Conservation (phyloP, 495 filamentous ascomycete species). For the Alectoria sarmentosa region DNA sequence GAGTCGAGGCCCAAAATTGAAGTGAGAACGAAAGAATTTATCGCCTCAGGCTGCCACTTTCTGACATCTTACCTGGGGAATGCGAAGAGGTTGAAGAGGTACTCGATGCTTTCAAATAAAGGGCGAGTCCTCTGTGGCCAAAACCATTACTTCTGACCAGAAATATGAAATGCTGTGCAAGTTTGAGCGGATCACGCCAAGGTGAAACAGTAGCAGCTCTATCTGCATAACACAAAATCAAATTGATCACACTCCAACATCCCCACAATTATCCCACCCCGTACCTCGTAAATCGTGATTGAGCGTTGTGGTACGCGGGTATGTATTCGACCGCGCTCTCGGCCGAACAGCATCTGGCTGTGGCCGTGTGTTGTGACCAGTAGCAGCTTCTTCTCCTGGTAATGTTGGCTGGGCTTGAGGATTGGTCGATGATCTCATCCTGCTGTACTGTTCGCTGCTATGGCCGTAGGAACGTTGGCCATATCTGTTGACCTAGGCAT, state of each 20-base stretch:
- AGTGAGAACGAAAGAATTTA: too few species aligned
- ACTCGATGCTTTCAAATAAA: too few species aligned
- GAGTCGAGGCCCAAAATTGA: too few species aligned
- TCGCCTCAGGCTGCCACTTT: too few species aligned
- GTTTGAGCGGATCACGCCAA: too few species aligned
- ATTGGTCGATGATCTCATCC: background rate
- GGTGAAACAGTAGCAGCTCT: too few species aligned
- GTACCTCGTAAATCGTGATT: background rate
- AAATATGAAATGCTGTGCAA: too few species aligned
- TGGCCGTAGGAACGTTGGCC: background rate
- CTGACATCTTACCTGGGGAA: too few species aligned
- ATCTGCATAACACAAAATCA: background rate
- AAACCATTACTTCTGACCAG: too few species aligned
- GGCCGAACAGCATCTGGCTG: background rate
- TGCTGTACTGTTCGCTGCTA: background rate
- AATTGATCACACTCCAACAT: background rate
- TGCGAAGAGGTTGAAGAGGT: too few species aligned
- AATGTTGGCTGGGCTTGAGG: background rate
- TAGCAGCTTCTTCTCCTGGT: background rate
- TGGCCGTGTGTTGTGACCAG: background rate
- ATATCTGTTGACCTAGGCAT: background rate
- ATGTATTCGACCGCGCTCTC: background rate
- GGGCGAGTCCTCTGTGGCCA: too few species aligned
- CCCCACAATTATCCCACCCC: background rate
- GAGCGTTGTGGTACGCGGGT: background rate